Conservation (phyloP, 2,329 filamentous ascomycete genomes). For the Sclerotinia subarctica region DNA sequence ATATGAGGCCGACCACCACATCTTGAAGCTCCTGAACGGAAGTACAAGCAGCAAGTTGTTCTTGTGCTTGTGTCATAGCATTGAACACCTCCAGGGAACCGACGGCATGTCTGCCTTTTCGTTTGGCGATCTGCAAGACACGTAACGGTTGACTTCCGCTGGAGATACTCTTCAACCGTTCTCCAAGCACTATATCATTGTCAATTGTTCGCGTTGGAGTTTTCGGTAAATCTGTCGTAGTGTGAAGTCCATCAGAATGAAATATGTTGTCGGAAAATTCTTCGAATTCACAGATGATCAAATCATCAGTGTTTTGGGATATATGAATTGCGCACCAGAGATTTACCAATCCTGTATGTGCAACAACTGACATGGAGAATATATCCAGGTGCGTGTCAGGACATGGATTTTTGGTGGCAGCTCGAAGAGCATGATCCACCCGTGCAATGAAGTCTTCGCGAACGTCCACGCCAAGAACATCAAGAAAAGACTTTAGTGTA, state of each 20-base stretch:
- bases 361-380: conserved; percentile 63
- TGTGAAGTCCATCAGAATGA: conserved; percentile 44
- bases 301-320: conserved; percentile 61
- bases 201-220: conserved; percentile 70
- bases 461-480: conserved; percentile 82
- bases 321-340: conserved; percentile 21
- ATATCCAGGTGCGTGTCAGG: conserved; percentile 78
- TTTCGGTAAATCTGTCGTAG: conserved; percentile 45
- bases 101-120: conserved; percentile 53
- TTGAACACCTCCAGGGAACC: conserved; percentile 87
- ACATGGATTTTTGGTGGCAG: background rate
- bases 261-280: conserved; percentile 67
- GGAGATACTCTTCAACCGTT: conserved; percentile 71
- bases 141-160: conserved; percentile 74
- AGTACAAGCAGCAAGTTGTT: conserved; percentile 72
- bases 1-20: conserved; percentile 78
- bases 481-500: conserved; percentile 69
- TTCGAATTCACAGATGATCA: conserved; percentile 87
- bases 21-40: conserved; percentile 73
- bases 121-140: conserved; percentile 70
- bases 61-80: conserved; percentile 87
- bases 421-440: conserved; percentile 10
- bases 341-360: conserved; percentile 14
- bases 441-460: conserved; percentile 15
- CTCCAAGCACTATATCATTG: conserved; percentile 68